A percentile compares a stretch with the other conserved stretches of the same genome.
Evolutionary conservation across 1,284 basidiomycete species (phyloP).

Genomic region (Salmacisia buchloeana): DNA sequence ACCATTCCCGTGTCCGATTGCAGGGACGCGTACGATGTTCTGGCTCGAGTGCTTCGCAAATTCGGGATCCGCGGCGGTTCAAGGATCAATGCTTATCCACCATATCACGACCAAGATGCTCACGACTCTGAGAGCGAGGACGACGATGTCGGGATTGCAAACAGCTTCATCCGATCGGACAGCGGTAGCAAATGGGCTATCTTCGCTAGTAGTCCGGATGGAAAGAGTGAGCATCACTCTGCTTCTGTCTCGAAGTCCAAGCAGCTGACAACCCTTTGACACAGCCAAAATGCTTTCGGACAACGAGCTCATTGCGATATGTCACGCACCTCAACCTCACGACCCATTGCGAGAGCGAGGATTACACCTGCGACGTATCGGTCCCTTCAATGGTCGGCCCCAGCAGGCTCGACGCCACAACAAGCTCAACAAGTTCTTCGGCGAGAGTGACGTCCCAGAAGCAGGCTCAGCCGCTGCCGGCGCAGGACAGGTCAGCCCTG

Average conservation of each 20-base stretch:
- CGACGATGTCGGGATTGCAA: conserved; percentile 15
- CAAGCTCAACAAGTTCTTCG: conserved; percentile 61
- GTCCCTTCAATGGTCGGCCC: background rate
- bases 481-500: conserved; percentile 39
- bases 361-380: conserved; percentile 58
- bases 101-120: background rate
- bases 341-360: conserved; percentile 72
- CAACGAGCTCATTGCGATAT: conserved; percentile 73
- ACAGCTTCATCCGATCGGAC: background rate
- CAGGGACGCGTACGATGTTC: conserved; percentile 40
- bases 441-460: conserved; percentile 51
- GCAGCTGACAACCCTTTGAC: background rate
- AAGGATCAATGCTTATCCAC: background rate
- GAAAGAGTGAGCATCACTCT: conserved; percentile 18
- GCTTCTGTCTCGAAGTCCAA: background rate
- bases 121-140: background rate
- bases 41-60: conserved; percentile 45
- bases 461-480: conserved; percentile 46
- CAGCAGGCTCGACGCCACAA: conserved; percentile 22
- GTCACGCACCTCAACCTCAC: conserved; percentile 73
- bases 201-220: conserved; percentile 37
- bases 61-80: conserved; percentile 31
- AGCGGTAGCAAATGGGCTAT: conserved; percentile 38
- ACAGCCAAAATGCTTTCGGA: conserved; percentile 39
- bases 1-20: conserved; percentile 46